Base-by-base conservation (phyloP, 495 filamentous ascomycete species). In the Chlorociboria aeruginascens region DNA sequence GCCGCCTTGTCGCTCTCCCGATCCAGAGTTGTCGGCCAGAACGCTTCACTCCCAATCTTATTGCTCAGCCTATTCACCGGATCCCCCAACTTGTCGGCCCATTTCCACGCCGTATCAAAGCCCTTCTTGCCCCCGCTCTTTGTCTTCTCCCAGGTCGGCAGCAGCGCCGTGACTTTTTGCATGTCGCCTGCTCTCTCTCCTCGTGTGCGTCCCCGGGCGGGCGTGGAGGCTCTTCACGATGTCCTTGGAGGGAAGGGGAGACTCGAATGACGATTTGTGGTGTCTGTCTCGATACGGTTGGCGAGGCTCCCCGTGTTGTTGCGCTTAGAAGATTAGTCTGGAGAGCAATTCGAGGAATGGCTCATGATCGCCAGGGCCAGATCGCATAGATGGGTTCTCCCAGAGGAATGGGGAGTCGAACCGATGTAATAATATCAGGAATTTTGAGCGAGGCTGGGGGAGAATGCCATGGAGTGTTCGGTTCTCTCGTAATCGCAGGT, bases 1-100 rank as follows among this genome's bases (percentile, higher is more conserved):
- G 86, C 86, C 6, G 83, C 84, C 64, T 92, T 89, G 63, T 89
- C 82, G 62, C 76, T 77, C 67, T 92, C 86, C 55, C 81, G 83
- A 52, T 89, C 86, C 48, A 89, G 68, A 11, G 71, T 78, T 49
- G 81, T 85, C 10, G 86, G 86, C 84, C 84, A 88, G 60, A 89
- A 87, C 3, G 83, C 82, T 59, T 92, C 86, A 25, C 75, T 73
- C 40, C 84, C 84, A 9, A 89, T 66, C 49, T 75, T 78, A 63
- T 89, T 85, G 10, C 78, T 81, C 1, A 88, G 60, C 39, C 72
- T 77, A 58, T 89, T 88, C 46, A 88, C 76, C n/a, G 86, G 84
- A 32, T 70, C 73, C 12, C 79, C 77, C 20, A 73, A 58, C 53
- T 71, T 74, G 56, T 74, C 71, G 34, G 62, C 61, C 54, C 55